Base-by-base conservation (phyloP, 2,329 filamentous ascomycete species). In the Mariannaea sp. region DNA sequence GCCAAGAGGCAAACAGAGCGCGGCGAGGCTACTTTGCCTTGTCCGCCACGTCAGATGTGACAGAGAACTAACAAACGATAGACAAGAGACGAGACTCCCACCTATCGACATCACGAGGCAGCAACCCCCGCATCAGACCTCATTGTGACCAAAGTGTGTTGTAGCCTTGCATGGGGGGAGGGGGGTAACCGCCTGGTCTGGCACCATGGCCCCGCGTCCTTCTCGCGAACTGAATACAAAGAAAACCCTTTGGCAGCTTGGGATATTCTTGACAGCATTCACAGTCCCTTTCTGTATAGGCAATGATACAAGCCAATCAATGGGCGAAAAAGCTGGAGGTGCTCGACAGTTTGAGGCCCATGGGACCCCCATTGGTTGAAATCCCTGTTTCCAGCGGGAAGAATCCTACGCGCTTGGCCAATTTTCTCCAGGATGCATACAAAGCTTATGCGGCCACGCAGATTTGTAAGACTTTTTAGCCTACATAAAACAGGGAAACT, bases 1-100 rank as follows among this genome's bases (percentile, higher is more conserved):
- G 9, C 8, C 16, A 12, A 48, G 40, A 29, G 26, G 35, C 20
- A 41, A 38, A 24, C 27, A 27, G 51, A 58, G 45, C 30, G 40
- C 42, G 40, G 33, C 51, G 50, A 48, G 51, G 41, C 35, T 39
- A 58, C n/a, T 44, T 46, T 48, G 33, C 32, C 30, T 30, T 44
- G 38, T 36, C 44, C 53, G 58, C 59, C 59, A 63, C 59, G 62
- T 65, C 60, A 65, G 52, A 61, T 36, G 45, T 19, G 45, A 33
- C 19, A 41, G 26, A 7, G 7, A 19, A 24, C 30, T 4, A 26
- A 20, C 13, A 29, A 45, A 26, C 30, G 29, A 42, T 29, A 26
- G 33, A 36, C 19, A 9, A 51, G 47, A 55, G 35, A 30, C 29
- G 47, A 12, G 16, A 24, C 16, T 19, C n/a, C 41, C 24, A 27